Evolutionary conservation across 805 yeast species (phyloP).

Genomic region (Millerozyma acaciae): DNA sequence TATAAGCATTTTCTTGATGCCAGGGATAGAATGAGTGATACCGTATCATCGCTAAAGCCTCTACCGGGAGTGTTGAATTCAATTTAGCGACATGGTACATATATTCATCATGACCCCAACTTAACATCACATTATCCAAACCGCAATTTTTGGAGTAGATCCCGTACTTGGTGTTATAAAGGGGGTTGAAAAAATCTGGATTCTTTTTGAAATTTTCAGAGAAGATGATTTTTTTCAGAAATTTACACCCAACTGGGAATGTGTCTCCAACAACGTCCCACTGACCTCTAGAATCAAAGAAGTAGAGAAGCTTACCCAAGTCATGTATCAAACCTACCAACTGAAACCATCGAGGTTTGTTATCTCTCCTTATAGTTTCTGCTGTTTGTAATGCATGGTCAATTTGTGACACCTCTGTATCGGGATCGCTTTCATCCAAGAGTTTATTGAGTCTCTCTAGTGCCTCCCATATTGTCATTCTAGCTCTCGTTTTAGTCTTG

Average conservation of each 20-base stretch:
- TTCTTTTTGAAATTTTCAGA: conserved; percentile 57
- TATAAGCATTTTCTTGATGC: conserved; percentile 69
- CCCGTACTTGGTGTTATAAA: conserved; percentile 63
- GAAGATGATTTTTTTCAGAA: conserved; percentile 55
- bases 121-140: conserved; percentile 62
- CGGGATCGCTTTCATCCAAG: conserved; percentile 72
- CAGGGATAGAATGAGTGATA: conserved; percentile 76
- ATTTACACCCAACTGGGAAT: conserved; percentile 70
- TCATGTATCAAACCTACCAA: conserved; percentile 71
- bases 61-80: conserved; percentile 59
- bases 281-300: conserved; percentile 69
- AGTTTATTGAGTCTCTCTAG: conserved; percentile 55
- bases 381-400: conserved; percentile 77
- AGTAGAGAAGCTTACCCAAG: conserved; percentile 63
- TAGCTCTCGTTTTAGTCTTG: conserved; percentile 62
- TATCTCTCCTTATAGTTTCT: conserved; percentile 64
- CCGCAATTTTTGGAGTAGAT: conserved; percentile 65
- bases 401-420: conserved; percentile 68
- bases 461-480: conserved; percentile 73
- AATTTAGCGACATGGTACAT: conserved; percentile 69
- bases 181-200: conserved; percentile 60
- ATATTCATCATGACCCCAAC: conserved; percentile 81
- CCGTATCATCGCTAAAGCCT: conserved; percentile 69
- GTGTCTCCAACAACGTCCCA: conserved; percentile 84
- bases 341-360: conserved; percentile 74